phyloP scores from a whole-genome alignment of 345 rosid genomes.

The Aegle marmelos region DNA sequence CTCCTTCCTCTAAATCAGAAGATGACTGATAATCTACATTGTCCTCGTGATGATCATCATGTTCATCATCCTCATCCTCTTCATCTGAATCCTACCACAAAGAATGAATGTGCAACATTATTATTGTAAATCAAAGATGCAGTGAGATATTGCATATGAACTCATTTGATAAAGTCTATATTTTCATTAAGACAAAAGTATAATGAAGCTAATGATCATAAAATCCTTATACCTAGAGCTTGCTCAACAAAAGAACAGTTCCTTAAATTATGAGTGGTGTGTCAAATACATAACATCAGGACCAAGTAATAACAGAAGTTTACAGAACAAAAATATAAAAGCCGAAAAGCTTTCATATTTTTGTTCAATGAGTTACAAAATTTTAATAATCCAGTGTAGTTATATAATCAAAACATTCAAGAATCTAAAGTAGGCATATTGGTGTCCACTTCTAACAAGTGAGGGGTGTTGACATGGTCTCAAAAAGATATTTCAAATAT shows the following conservation, averaged over 20 bases:
- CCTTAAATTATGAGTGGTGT: not conserved
- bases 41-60: slow-evolving; percentile 17
- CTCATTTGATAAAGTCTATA: not conserved
- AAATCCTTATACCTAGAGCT: not conserved
- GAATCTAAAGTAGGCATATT: not conserved
- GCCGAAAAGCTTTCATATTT: not conserved
- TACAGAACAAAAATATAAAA: not conserved
- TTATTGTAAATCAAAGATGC: not conserved
- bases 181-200: not conserved
- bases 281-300: not conserved
- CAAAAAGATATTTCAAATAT: not conserved
- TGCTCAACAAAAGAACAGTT: not conserved
- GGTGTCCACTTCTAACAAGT: not conserved
- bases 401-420: not conserved
- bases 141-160: not conserved
- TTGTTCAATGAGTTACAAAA: not conserved
- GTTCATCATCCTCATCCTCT: slow-evolving; percentile 34
- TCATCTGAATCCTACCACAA: slow-evolving; percentile 46
- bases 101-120: not conserved
- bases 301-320: not conserved
- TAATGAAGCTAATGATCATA: not conserved
- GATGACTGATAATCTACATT: slow-evolving; percentile 30
- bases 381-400: not conserved
- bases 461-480: not conserved
- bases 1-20: slow-evolving; percentile 43